Base-by-base conservation (phyloP, 192 early-diverging fungal species). In the Backusella circina region DNA sequence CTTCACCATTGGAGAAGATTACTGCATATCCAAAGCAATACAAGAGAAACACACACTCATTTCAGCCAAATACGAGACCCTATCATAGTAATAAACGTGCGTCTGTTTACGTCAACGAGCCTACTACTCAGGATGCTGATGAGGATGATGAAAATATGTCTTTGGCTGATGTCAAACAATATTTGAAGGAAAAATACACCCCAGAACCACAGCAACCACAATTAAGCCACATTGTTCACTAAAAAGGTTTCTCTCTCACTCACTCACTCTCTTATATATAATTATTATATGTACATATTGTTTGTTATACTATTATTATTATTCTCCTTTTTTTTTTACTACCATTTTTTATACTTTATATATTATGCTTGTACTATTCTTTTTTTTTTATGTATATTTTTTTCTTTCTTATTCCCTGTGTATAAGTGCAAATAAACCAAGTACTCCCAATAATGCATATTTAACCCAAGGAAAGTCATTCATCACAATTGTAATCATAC, bases 401-500 rank as follows among this genome's bases (percentile, higher is more conserved):
- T 68, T 26, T 38, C 13, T 21, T 70, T 7, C 10, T 86, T 69
- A 92, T 80, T 93, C 93, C 78, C 88, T 87, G 77, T 87, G 84
- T 30, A 93, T 83, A 74, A 96, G 79, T 33, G 89, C 91, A 71
- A 92, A 80, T 36, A 95, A 77, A 39, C 92, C 92, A 38, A 99
- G 85, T 5, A 88, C 88, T 30, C 87, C 92, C 72, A 98, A 80
- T 26, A 98, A 85, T 0, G 88, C 89, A 54, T 86, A 89, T 80
- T 99, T 99, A n/a, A 96, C 81, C 83, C 95, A 89, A 76, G 96
- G 96, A 70, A 95, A 97, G 75, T 98, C 96, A 79, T 97, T 98
- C 90, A 99, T 92, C 64, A 94, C 82, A 70, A 99, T 99, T 13
- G 96, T 98, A 30, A 96, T 91, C 92, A 97, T 97, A 67, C 98